A percentile compares a stretch with the other conserved stretches of the same genome.
These are phyloP conservation scores for Rhodamnia argentea DNA, from an alignment of 345 rosid species.

Conservation along the genomic window DNA sequence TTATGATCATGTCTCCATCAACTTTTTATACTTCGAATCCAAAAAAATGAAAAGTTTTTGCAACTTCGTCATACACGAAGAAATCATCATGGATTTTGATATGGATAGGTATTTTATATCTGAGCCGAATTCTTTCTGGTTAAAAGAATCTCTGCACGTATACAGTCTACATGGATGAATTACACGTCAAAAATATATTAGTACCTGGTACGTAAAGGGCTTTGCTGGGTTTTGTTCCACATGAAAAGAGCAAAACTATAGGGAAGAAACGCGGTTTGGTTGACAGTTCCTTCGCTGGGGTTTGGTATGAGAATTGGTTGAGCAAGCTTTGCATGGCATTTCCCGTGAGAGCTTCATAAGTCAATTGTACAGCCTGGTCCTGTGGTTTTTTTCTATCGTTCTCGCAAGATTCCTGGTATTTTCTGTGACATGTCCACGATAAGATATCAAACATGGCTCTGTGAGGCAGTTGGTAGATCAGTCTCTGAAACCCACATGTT, in stretches of 20 bases:
- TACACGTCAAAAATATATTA: no score
- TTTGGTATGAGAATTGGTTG: background rate
- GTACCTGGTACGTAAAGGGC: no score
- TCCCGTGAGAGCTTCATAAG: background rate
- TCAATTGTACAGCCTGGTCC: slow-evolving; percentile 1
- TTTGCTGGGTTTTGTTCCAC: no score
- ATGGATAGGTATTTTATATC: no score
- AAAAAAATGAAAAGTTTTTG: background rate
- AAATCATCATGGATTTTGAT: no score
- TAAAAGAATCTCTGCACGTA: no score
- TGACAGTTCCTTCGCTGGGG: background rate
- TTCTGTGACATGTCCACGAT: background rate
- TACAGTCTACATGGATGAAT: no score
- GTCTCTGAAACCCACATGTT: background rate
- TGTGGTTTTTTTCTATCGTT: background rate
- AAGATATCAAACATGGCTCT: background rate
- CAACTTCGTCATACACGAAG: no score
- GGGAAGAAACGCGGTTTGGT: background rate
- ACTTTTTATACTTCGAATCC: background rate
- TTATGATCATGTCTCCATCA: background rate
- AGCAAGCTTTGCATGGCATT: background rate
- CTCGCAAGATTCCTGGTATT: background rate
- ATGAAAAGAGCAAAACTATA: background rate
- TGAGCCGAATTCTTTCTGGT: no score
- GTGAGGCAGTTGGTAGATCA: background rate